Evolutionary conservation across 257 asterid genomes (phyloP).

Genomic region (Petunia axillaris): DNA sequence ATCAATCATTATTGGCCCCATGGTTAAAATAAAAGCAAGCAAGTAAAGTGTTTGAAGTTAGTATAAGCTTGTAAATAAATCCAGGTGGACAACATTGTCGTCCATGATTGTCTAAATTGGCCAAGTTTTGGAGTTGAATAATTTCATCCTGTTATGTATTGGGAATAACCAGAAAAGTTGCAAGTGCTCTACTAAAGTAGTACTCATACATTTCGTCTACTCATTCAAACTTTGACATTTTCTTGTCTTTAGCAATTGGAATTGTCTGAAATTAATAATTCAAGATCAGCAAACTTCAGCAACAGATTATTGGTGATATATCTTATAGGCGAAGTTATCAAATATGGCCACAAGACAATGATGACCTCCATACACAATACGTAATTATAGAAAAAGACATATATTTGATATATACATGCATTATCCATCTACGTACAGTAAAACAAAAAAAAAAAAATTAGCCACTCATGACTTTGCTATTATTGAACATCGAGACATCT

Average conservation of each 20-base stretch:
- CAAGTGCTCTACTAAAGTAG: neutral
- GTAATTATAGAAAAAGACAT: neutral
- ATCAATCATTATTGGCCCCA: neutral
- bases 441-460: neutral
- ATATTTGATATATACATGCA: neutral
- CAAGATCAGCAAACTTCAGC: neutral
- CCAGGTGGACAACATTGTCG: neutral
- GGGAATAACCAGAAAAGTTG: neutral
- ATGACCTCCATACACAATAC: neutral
- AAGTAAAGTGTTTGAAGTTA: neutral
- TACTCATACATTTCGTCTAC: neutral
- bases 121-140: neutral
- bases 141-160: neutral
- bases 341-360: neutral
- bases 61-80: neutral
- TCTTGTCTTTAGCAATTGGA: conserved; percentile 9
- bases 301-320: neutral
- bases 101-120: neutral
- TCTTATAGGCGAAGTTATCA: conserved; percentile 7
- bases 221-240: conserved; percentile 12
- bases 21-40: neutral
- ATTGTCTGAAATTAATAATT: neutral
- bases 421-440: neutral
- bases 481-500: neutral
- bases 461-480: neutral